Conservation (phyloP, 1,284 basidiomycete species). For the Fomitopsis palustris region DNA sequence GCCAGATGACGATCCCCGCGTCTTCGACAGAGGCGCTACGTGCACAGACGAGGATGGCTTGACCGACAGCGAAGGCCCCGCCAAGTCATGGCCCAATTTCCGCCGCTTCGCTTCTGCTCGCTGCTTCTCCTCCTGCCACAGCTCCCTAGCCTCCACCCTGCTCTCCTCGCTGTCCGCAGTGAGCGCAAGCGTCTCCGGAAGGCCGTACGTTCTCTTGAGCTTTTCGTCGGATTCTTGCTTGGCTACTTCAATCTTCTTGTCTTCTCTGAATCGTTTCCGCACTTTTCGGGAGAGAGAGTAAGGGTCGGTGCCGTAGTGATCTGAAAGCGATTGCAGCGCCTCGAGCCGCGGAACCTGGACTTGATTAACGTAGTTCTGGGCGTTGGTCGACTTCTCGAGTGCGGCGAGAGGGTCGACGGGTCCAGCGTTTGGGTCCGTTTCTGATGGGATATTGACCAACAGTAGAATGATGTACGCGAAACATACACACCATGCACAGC, state of each 20-base stretch:
- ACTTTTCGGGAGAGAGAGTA: constrained; percentile 74
- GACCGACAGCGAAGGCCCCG: constrained; percentile 25
- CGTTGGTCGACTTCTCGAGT: constrained; percentile 83
- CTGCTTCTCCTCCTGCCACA: constrained; percentile 52
- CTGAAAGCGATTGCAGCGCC: constrained; percentile 76
- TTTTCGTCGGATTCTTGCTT: constrained; percentile 65
- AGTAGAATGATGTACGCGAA: too few species aligned
- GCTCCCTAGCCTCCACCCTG: constrained; percentile 53
- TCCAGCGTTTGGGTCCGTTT: constrained; percentile 64
- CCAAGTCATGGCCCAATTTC: constrained; percentile 36
- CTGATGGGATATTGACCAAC: too few species aligned
- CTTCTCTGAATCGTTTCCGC: constrained; percentile 79
- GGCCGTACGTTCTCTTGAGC: constrained; percentile 69
- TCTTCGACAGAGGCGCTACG: constrained; percentile 5
- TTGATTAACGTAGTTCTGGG: constrained; percentile 67
- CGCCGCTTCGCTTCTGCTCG: constrained; percentile 45
- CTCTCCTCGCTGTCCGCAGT: constrained; percentile 56
- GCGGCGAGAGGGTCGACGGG: constrained; percentile 80
- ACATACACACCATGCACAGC: constrained; percentile 74
- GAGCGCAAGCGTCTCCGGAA: constrained; percentile 62
- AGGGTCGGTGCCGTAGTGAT: constrained; percentile 83
- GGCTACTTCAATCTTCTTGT: constrained; percentile 75
- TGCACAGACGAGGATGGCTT: constrained; percentile 5
- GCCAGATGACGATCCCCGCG: constrained; percentile 9
- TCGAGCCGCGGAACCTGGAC: constrained; percentile 65